Evolutionary conservation across 176 grass and related monocot genomes (phyloP).

Genomic region (Elymus sibiricus): DNA sequence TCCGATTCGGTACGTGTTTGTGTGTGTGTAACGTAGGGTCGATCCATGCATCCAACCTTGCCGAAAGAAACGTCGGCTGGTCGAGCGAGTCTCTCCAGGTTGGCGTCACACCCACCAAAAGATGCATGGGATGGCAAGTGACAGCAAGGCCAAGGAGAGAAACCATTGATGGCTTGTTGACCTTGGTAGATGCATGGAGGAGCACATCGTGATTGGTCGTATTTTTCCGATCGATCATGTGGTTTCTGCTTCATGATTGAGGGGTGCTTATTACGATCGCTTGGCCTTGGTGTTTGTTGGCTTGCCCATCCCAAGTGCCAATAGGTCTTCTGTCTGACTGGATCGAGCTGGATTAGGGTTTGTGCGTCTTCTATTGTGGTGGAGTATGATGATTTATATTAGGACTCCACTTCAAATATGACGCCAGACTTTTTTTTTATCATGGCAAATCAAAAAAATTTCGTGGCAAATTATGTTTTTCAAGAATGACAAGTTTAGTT

Average conservation of each 20-base stretch:
- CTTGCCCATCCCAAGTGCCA: not conserved
- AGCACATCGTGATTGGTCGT: not conserved
- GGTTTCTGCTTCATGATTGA: slow-evolving; percentile 19
- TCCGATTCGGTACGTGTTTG: not conserved
- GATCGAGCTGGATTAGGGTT: not conserved
- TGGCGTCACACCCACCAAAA: not conserved
- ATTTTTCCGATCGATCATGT: not conserved
- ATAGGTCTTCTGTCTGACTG: not conserved
- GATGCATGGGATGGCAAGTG: not conserved
- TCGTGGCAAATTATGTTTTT: too few relatives aligned
- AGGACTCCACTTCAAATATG: too few relatives aligned
- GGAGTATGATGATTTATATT: too few relatives aligned
- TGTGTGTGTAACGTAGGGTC: not conserved
- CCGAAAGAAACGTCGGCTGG: too few relatives aligned
- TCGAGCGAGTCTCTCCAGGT: slow-evolving; percentile 2
- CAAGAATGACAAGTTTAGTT: too few relatives aligned
- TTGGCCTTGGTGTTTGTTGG: not conserved
- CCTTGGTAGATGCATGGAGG: not conserved
- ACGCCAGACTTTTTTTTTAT: too few relatives aligned
- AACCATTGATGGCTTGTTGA: slow-evolving; percentile 19
- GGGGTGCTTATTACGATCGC: not conserved
- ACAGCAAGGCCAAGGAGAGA: not conserved
- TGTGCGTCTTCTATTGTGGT: not conserved
- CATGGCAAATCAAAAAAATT: too few relatives aligned
- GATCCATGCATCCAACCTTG: not conserved